A percentile compares a stretch with the other conserved stretches of the same genome.
Evolutionary conservation across 257 asterid species (phyloP).

Genomic region (Ophiorrhiza pumila): DNA sequence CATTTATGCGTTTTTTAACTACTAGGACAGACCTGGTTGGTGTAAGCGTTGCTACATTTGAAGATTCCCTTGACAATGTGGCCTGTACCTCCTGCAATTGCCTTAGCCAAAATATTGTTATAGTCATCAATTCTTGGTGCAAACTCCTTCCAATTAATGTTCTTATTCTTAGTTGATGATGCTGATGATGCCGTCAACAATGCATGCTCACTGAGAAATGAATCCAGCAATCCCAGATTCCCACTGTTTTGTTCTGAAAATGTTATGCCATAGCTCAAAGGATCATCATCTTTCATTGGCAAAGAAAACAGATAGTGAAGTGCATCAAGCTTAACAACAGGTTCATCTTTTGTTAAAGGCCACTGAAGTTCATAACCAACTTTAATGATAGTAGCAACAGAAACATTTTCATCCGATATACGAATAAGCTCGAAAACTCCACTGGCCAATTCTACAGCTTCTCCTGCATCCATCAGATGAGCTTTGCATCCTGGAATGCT

Average conservation of each 20-base stretch:
- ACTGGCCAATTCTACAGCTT: conserved; percentile 53
- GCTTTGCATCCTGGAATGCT: conserved; percentile 60
- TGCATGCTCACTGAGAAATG: conserved; percentile 52
- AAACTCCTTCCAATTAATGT: conserved; percentile 66
- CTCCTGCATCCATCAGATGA: conserved; percentile 63
- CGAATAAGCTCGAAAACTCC: conserved; percentile 54
- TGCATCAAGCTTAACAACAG: conserved; percentile 66
- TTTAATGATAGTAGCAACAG: conserved; percentile 61
- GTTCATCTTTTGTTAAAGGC: conserved; percentile 84
- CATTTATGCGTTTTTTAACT: neutral
- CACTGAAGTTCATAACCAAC: conserved; percentile 74
- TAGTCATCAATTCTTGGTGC: conserved; percentile 71
- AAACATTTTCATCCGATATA: conserved; percentile 40
- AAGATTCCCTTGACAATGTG: conserved; percentile 74
- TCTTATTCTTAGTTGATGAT: conserved; percentile 18
- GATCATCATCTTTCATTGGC: conserved; percentile 56
- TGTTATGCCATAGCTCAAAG: conserved; percentile 72
- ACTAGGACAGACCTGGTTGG: conserved; percentile 47
- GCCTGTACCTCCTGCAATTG: conserved; percentile 84
- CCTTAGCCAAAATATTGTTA: conserved; percentile 63
- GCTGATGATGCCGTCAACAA: conserved; percentile 36
- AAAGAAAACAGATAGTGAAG: conserved; percentile 59
- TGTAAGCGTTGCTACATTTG: conserved; percentile 65
- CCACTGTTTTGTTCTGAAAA: conserved; percentile 35
- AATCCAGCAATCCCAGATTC: conserved; percentile 44